Evolutionary conservation across 768 basidiomycete species (phyloP).

Genomic region (Tephrocybe sp.): DNA sequence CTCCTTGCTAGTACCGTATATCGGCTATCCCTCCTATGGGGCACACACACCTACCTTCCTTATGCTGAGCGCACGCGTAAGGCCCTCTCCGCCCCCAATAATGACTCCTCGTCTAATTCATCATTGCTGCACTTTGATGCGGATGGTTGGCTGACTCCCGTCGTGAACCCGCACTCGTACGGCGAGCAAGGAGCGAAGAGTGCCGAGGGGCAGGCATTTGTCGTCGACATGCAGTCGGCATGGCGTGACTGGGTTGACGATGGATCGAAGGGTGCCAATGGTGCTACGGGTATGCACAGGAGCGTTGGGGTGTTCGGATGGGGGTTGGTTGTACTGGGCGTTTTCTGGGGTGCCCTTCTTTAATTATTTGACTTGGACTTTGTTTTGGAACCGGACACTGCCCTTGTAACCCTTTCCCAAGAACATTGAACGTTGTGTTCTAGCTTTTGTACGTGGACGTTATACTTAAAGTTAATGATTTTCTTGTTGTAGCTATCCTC

Average conservation of each 20-base stretch:
- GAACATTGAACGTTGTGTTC: not conserved
- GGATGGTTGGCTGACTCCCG: constrained; percentile 69
- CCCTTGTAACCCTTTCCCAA: too few species aligned
- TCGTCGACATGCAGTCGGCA: constrained; percentile 70
- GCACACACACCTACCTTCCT: constrained; percentile 48
- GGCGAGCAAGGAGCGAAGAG: constrained; percentile 47
- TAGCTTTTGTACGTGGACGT: too few species aligned
- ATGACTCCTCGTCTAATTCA: constrained; percentile 16
- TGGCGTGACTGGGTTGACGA: constrained; percentile 70
- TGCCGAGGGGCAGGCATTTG: constrained; percentile 80
- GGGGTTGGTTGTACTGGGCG: not conserved
- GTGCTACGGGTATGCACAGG: constrained; percentile 16
- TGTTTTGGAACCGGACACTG: too few species aligned
- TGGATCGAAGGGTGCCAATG: constrained; percentile 53
- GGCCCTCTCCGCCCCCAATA: constrained; percentile 26
- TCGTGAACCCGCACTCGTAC: constrained; percentile 68
- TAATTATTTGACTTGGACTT: not conserved
- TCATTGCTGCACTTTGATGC: constrained; percentile 46
- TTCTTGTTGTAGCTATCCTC: too few species aligned
- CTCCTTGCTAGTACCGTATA: constrained; percentile 78
- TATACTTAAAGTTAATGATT: too few species aligned
- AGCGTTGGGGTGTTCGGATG: not conserved
- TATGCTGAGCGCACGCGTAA: constrained; percentile 56
- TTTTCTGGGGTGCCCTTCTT: constrained; percentile 6
- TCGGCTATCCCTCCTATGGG: constrained; percentile 56